Conservation (phyloP, 345 rosid species). For the Hibiscus syriacus region DNA sequence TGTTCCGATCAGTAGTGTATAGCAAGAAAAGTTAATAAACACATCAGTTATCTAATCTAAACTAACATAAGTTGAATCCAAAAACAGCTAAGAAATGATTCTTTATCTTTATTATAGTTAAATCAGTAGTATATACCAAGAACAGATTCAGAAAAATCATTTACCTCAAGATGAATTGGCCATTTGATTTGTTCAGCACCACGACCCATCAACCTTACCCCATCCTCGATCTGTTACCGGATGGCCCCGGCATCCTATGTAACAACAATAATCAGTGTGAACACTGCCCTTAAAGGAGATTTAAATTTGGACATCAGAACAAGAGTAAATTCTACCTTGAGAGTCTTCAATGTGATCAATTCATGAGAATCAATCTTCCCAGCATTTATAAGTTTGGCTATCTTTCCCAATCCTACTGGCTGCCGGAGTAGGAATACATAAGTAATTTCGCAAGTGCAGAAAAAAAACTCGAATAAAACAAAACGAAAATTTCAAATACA, state of each 20-base stretch:
- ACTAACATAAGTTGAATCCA: neutral
- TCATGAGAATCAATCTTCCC: conserved; percentile 98
- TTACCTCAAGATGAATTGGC: conserved; percentile 97
- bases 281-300: conserved; percentile 9
- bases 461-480: neutral
- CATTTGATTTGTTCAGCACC: conserved; percentile 83
- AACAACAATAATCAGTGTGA: conserved; percentile 5
- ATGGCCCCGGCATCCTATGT: conserved; percentile 67
- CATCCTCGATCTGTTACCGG: conserved; percentile 88
- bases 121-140: neutral
- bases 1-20: too few relatives aligned
- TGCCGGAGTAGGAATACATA: conserved; percentile 22
- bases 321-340: conserved; percentile 46
- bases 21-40: too few relatives aligned
- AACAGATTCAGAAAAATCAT: neutral
- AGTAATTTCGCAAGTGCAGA: neutral
- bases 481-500: neutral
- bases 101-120: neutral
- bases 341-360: conserved; percentile 90
- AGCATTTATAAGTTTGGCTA: conserved; percentile 76
- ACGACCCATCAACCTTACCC: conserved; percentile 93
- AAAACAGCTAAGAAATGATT: neutral
- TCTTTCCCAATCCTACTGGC: conserved; percentile 95
- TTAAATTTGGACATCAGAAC: neutral
- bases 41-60: neutral